Percentiles rank a stretch among this genome's conserved stretches.
phyloP scores from a whole-genome alignment of 2,329 filamentous ascomycete genomes.

The Colletotrichum viniferum region DNA sequence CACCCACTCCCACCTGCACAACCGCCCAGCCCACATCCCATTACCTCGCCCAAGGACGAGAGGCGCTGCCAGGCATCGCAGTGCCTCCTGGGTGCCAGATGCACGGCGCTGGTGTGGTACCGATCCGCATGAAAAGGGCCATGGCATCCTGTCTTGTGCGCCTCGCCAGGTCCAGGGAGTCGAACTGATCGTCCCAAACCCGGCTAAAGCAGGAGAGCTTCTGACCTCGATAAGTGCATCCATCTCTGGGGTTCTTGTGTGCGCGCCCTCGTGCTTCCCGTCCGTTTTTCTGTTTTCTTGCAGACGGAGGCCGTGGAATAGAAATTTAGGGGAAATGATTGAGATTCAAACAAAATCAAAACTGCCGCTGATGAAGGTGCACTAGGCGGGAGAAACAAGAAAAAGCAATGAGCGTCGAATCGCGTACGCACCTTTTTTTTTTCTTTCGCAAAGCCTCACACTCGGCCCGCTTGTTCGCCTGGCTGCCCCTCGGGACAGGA shows the following conservation, averaged over 20 bases:
- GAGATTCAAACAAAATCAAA: neutral
- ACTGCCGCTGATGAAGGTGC: slow-evolving; percentile 9
- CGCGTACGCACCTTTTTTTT: neutral
- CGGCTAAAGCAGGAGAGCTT: neutral
- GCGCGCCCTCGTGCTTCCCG: neutral
- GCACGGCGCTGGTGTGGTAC: slow-evolving; percentile 10
- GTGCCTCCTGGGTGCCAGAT: neutral
- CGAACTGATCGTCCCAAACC: neutral
- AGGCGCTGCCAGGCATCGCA: neutral
- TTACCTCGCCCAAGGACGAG: neutral
- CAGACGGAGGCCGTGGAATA: neutral
- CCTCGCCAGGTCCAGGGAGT: neutral
- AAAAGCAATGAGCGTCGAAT: slow-evolving; percentile 14
- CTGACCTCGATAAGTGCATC: neutral
- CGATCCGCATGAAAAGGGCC: neutral
- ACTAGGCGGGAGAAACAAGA: slow-evolving; percentile 7
- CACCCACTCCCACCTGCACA: slow-evolving; percentile 3
- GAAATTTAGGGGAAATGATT: neutral
- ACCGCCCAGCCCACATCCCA: neutral
- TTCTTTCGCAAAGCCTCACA: slow-evolving; percentile 6
- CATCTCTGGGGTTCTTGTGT: neutral
- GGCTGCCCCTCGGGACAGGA: slow-evolving; percentile 6
- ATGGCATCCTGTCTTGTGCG: neutral
- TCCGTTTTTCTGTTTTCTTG: neutral
- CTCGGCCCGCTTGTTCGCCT: slow-evolving; percentile 16